Evolutionary conservation across 257 asterid genomes (phyloP), one percentile per base, ranked within the genome.

Genomic region (Nicotiana attenuata): DNA sequence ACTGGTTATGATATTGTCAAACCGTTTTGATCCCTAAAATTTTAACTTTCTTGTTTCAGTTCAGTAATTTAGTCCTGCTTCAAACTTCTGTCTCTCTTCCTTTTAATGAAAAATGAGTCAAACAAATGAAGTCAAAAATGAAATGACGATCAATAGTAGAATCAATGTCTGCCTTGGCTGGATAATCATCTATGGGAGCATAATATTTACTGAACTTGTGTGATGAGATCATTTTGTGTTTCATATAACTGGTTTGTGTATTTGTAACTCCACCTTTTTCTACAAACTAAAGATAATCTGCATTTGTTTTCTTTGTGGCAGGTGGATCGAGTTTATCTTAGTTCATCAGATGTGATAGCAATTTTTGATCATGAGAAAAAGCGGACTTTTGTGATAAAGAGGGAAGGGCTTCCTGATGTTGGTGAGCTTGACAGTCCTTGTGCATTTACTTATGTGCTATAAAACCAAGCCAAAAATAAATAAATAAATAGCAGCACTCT

Each of bases 371-470:
- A 92, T 10, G 94, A 91, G 89, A 92, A 84, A 59, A 92, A 92
- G 84, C 87, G 89, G 76, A 93, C 96, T 10, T 88, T 89, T 19
- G 85, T 91, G 65, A 89, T 95, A 24, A 87, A 82, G 83, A 95
- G 89, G 86, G 94, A 92, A 82, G 98, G 98, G 59, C 93, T 93
- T 65, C 96, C 97, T 26, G 98, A 95, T 83, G 88, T 93, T 28
- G 98, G 98, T 93, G 89, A 87, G 69, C 57, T 75, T 22, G 11
- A 35, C 52, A 4, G 20, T 60, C 67, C 26, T 31, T 13, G 17
- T 63, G 16, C 20, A 41, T 26, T 50, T 75, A 16, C 16, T 50
- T 47, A 14, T 71, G 19, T 41, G 57, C 57, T 38, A 69, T 56
- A 41, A 69, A 69, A 20, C 33, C 33, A 2, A 69, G 56, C 50